A percentile compares a stretch with the other conserved stretches of the same genome.
These are phyloP conservation scores for Lathyrus oleraceus DNA, from an alignment of 306 rosid species.

Conservation along the genomic window DNA sequence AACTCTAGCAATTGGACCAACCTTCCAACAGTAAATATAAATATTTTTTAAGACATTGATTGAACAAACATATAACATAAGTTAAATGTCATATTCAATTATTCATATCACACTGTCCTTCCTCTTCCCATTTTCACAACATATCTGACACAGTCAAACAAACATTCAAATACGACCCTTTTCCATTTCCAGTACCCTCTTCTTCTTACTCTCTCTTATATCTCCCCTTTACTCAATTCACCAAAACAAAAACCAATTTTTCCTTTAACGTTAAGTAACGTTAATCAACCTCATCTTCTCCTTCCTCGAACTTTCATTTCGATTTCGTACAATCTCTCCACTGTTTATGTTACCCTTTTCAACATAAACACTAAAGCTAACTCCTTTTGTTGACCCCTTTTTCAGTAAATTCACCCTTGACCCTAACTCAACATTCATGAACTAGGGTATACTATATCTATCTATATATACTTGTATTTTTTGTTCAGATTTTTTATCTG, in stretches of 20 bases:
- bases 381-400: slow-evolving; percentile 19
- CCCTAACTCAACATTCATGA: slow-evolving; percentile 24
- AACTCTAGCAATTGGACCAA: too few relatives aligned
- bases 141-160: slow-evolving; percentile 7
- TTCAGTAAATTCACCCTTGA: not conserved
- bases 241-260: not conserved
- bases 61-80: not conserved
- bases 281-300: slow-evolving; percentile 25
- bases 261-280: slow-evolving; percentile 22
- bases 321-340: not conserved
- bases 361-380: slow-evolving; percentile 8
- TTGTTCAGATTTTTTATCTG: slow-evolving; percentile 14
- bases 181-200: not conserved
- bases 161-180: not conserved
- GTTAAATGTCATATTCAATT: not conserved
- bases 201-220: not conserved
- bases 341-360: slow-evolving; percentile 27
- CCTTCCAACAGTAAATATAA: too few relatives aligned
- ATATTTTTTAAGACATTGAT: not conserved
- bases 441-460: slow-evolving; percentile 3
- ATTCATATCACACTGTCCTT: not conserved
- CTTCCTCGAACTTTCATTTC: slow-evolving; percentile 43
- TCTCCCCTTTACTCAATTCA: not conserved
- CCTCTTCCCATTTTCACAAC: not conserved
- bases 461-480: not conserved